phyloP scores from a whole-genome alignment of 495 filamentous ascomycete species.

The Hyphodiscus hymeniophilus region DNA sequence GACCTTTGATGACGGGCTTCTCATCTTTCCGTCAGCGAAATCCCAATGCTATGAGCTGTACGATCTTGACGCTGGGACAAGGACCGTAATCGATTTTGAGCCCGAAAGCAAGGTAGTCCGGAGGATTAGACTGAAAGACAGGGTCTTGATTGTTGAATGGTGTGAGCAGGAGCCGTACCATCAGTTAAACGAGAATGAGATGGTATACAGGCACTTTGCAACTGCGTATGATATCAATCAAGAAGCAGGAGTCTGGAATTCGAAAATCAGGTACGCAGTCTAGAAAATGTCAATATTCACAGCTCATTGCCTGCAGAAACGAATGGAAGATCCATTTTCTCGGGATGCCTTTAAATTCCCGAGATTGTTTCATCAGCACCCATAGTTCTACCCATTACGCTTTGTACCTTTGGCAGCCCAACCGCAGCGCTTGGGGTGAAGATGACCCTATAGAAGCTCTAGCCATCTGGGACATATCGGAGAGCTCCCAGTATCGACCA shows the following conservation, averaged over 20 bases:
- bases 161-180: conserved; percentile 50
- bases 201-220: conserved; percentile 55
- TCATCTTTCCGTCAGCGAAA: conserved; percentile 45
- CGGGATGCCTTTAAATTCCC: conserved; percentile 49
- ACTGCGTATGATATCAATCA: conserved; percentile 49
- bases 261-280: conserved; percentile 10
- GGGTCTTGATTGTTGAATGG: conserved; percentile 58
- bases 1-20: conserved; percentile 51
- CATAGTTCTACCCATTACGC: conserved; percentile 57
- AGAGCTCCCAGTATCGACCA: conserved; percentile 44
- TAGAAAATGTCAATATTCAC: background rate
- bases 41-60: conserved; percentile 39
- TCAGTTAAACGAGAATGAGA: conserved; percentile 48
- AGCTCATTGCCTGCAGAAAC: conserved; percentile 45
- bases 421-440: conserved; percentile 50
- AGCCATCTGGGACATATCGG: conserved; percentile 60
- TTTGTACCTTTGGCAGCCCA: conserved; percentile 59
- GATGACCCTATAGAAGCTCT: conserved; percentile 54
- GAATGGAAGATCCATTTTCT: conserved; percentile 63
- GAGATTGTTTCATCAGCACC: conserved; percentile 56
- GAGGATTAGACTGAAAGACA: conserved; percentile 46
- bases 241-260: conserved; percentile 5
- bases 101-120: conserved; percentile 45
- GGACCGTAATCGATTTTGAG: conserved; percentile 46
- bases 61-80: conserved; percentile 41